Percentiles rank a stretch among this genome's conserved stretches.
Conservation (phyloP, 495 filamentous ascomycete species). For the Neurospora sp. region DNA sequence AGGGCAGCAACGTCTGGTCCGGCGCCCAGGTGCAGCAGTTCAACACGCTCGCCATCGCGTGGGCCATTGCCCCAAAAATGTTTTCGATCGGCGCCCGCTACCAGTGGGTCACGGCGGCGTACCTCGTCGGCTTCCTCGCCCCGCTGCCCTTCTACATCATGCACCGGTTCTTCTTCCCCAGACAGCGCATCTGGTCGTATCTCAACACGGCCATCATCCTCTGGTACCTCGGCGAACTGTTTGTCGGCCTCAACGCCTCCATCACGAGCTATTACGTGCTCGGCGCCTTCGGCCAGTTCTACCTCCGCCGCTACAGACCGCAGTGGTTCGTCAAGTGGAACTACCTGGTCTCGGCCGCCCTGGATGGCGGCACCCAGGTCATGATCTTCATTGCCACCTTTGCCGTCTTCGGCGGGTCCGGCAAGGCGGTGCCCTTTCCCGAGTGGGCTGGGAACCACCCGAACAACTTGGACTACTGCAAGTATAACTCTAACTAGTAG, state of each 20-base stretch:
- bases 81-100: slow-evolving; percentile 31
- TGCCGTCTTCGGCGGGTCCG: slow-evolving; percentile 44
- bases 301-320: slow-evolving; percentile 39
- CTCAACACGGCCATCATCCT: slow-evolving; percentile 29
- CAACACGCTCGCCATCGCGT: slow-evolving; percentile 31
- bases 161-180: not conserved
- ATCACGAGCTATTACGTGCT: slow-evolving; percentile 34
- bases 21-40: slow-evolving; percentile 26
- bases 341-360: slow-evolving; percentile 44
- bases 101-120: slow-evolving; percentile 29
- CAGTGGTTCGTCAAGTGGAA: slow-evolving; percentile 47
- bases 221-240: slow-evolving; percentile 28
- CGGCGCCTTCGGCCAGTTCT: slow-evolving; percentile 43
- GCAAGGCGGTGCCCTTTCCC: slow-evolving; percentile 24
- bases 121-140: slow-evolving; percentile 27
- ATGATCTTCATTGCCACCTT: slow-evolving; percentile 49
- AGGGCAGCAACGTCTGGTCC: slow-evolving; percentile 29
- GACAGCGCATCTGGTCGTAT: not conserved
- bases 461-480: not conserved
- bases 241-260: slow-evolving; percentile 19
- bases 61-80: slow-evolving; percentile 37
- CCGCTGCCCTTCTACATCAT: not conserved
- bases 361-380: slow-evolving; percentile 43
- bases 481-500: not conserved
- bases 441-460: slow-evolving; percentile 44